Conservation (phyloP, 768 basidiomycete species). For the Phallus indusiatus region DNA sequence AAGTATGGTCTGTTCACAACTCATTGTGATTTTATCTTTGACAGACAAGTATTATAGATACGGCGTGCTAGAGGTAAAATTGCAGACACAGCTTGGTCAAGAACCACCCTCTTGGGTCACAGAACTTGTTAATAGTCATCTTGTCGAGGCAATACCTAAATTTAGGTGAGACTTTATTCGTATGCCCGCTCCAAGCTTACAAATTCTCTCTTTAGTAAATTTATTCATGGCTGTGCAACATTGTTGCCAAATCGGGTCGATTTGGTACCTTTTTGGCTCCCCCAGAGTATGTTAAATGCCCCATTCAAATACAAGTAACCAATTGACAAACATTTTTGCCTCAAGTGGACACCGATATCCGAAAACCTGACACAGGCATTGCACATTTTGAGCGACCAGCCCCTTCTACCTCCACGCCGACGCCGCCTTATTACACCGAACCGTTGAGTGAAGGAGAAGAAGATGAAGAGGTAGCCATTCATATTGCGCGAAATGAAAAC, state of each 20-base stretch:
- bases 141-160: conserved; percentile 97
- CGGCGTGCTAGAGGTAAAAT: conserved; percentile 93
- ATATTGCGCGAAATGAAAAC: conserved; percentile 73
- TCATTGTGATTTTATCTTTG: not conserved
- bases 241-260: conserved; percentile 88
- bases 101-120: conserved; percentile 94
- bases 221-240: conserved; percentile 94
- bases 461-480: conserved; percentile 61
- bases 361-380: conserved; percentile 82
- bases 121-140: conserved; percentile 89
- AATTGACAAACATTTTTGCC: conserved; percentile 1
- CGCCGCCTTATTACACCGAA: conserved; percentile 53
- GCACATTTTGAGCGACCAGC: conserved; percentile 66
- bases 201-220: conserved; percentile 48
- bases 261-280: conserved; percentile 96
- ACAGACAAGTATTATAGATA: conserved; percentile 35
- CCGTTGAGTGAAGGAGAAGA: conserved; percentile 95
- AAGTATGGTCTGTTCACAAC: conserved; percentile 40
- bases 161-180: conserved; percentile 49
- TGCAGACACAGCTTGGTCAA: conserved; percentile 93
- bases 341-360: conserved; percentile 88
- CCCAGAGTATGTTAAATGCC: conserved; percentile 56
- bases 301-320: not conserved
- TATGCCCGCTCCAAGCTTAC: not conserved
- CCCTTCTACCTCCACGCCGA: conserved; percentile 18